Evolutionary conservation across 1,284 basidiomycete genomes (phyloP).

Genomic region (Ganoderma lucidum): DNA sequence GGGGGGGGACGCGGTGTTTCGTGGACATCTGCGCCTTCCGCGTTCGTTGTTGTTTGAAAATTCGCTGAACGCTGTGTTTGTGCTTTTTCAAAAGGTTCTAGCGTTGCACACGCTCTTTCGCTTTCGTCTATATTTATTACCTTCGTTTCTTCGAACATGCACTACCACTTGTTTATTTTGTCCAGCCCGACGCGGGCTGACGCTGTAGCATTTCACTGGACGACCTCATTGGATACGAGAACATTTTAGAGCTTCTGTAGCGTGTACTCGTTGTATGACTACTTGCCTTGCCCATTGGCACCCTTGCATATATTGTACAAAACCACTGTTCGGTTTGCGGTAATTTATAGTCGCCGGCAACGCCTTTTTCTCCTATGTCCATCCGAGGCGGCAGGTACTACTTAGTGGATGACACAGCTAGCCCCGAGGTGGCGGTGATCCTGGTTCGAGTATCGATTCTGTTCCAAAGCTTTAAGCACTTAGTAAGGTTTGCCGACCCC

Average conservation of each 20-base stretch:
- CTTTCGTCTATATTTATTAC: constrained; percentile 12
- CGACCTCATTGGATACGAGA: not conserved
- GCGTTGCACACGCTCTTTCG: not conserved
- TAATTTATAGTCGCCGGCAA: not conserved
- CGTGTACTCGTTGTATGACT: not conserved
- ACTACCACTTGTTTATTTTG: not conserved
- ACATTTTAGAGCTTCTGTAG: constrained; percentile 5
- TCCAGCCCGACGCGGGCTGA: constrained; percentile 1
- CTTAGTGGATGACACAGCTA: no score
- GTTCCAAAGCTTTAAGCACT: no score
- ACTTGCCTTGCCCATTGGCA: not conserved
- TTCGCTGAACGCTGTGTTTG: not conserved
- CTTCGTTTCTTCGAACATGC: not conserved
- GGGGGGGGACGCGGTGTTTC: not conserved
- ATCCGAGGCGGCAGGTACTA: not conserved
- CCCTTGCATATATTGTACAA: constrained; percentile 3
- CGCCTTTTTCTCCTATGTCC: not conserved
- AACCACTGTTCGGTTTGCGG: not conserved
- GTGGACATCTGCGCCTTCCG: not conserved
- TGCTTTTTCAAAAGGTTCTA: not conserved
- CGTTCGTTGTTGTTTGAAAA: not conserved
- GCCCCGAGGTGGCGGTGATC: not conserved
- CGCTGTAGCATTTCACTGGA: constrained; percentile 10
- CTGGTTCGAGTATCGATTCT: not conserved
- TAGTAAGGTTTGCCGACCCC: not conserved